Evolutionary conservation across 805 yeast species (phyloP).

Genomic region (Saccharomycopsis javanensis): DNA sequence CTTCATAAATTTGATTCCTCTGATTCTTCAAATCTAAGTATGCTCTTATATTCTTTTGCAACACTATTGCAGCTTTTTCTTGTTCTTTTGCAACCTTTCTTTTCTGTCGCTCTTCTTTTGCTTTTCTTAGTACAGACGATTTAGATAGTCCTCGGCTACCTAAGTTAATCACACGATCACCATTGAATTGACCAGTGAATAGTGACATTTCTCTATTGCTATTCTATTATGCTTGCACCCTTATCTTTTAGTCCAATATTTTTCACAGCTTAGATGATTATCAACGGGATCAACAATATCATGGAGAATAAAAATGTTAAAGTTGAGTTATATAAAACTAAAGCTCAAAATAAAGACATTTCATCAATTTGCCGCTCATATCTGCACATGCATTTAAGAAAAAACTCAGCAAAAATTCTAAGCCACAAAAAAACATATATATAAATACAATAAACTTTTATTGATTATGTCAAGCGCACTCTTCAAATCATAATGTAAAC

Average conservation of each 20-base stretch:
- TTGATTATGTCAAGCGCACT: too few species aligned
- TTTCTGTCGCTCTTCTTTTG: slow-evolving; percentile 54
- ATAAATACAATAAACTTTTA: too few species aligned
- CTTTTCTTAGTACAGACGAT: slow-evolving; percentile 44
- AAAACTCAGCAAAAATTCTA: not conserved
- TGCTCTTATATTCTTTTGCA: slow-evolving; percentile 43
- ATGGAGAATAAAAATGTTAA: too few species aligned
- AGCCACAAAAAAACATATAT: not conserved
- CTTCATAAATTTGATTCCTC: not conserved
- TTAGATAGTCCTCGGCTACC: slow-evolving; percentile 39
- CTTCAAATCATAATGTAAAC: too few species aligned
- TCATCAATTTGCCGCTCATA: not conserved
- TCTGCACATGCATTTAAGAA: not conserved
- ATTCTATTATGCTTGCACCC: not conserved
- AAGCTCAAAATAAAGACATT: too few species aligned
- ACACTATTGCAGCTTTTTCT: slow-evolving; percentile 36
- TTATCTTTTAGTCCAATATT: too few species aligned
- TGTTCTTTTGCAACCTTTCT: slow-evolving; percentile 48
- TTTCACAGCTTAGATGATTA: too few species aligned
- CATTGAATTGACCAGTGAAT: slow-evolving; percentile 57
- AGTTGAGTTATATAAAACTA: too few species aligned
- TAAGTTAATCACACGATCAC: slow-evolving; percentile 53
- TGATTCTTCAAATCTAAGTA: slow-evolving; percentile 24
- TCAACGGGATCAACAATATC: too few species aligned
- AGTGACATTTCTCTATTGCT: slow-evolving; percentile 28